Evolutionary conservation across 2,329 filamentous ascomycete genomes (phyloP).

Genomic region (Reticulascus tulasneorum): DNA sequence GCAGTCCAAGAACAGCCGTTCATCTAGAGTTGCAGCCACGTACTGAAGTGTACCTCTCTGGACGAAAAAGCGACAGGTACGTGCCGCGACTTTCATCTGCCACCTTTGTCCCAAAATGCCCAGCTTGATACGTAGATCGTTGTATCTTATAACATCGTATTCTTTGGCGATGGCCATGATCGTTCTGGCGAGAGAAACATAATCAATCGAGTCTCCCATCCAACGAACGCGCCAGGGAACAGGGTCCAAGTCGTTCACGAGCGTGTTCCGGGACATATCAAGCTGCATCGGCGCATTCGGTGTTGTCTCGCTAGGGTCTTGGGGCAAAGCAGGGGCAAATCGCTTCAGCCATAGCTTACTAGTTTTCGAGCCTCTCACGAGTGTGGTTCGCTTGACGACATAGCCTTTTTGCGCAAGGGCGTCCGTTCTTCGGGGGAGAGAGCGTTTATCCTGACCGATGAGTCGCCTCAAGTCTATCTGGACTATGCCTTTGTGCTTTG

Average conservation of each 20-base stretch:
- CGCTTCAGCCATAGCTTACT: constrained; percentile 58
- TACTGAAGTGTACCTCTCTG: constrained; percentile 52
- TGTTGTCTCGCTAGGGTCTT: constrained; percentile 17
- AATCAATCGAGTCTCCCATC: constrained; percentile 57
- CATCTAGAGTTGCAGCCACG: constrained; percentile 50
- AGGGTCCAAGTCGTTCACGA: constrained; percentile 39
- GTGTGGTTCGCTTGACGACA: constrained; percentile 56
- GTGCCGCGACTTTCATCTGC: constrained; percentile 58
- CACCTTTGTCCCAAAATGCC: constrained; percentile 50
- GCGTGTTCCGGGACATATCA: constrained; percentile 22
- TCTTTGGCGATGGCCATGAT: constrained; percentile 54
- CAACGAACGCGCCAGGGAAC: constrained; percentile 54
- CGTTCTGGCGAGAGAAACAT: constrained; percentile 52
- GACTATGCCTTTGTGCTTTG: constrained; percentile 50
- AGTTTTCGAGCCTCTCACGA: constrained; percentile 56
- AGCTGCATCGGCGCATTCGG: constrained; percentile 3
- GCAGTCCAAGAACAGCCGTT: constrained; percentile 57
- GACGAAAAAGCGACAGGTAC: constrained; percentile 55
- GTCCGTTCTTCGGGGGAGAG: constrained; percentile 58
- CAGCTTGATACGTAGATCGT: constrained; percentile 55
- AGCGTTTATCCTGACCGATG: constrained; percentile 60
- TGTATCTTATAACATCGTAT: constrained; percentile 55
- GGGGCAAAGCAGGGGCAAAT: constrained; percentile 45
- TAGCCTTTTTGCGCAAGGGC: constrained; percentile 57
- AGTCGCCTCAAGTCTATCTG: constrained; percentile 57